These are phyloP conservation scores for Dactylellina cionopaga DNA, from an alignment of 2,329 filamentous ascomycete species.

Conservation along the genomic window DNA sequence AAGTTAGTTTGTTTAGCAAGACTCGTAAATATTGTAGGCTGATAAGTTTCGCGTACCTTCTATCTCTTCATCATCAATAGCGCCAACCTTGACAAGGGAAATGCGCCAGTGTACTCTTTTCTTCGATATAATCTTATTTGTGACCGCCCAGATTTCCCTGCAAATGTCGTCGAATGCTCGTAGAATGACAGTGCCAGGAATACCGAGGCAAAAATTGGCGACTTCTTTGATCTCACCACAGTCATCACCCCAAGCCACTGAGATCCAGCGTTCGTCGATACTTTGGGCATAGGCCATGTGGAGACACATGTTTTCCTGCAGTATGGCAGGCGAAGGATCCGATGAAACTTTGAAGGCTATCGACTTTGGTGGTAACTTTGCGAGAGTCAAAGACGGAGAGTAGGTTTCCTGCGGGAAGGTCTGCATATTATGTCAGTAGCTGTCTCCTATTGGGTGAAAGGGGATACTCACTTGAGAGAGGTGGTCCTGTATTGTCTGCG, in stretches of 20 bases:
- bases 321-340: slow-evolving; percentile 75
- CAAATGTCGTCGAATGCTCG: slow-evolving; percentile 72
- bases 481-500: slow-evolving; percentile 60
- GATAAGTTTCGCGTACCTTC: slow-evolving; percentile 58
- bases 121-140: slow-evolving; percentile 75
- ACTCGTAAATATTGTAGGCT: background rate
- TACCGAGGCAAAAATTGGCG: slow-evolving; percentile 76
- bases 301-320: slow-evolving; percentile 81
- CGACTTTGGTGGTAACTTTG: slow-evolving; percentile 73
- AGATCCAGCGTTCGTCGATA: slow-evolving; percentile 79
- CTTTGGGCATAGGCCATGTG: slow-evolving; percentile 83
- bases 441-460: too few relatives aligned
- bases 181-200: slow-evolving; percentile 67
- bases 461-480: slow-evolving; percentile 34
- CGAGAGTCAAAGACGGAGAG: slow-evolving; percentile 77
- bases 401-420: slow-evolving; percentile 67
- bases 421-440: slow-evolving; percentile 63
- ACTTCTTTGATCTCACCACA: slow-evolving; percentile 77
- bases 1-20: slow-evolving; percentile 2
- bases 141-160: slow-evolving; percentile 80
- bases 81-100: slow-evolving; percentile 76
- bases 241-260: slow-evolving; percentile 82
- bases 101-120: slow-evolving; percentile 81
- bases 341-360: slow-evolving; percentile 79
- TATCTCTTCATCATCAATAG: slow-evolving; percentile 74